Percentiles rank a stretch among this genome's conserved stretches.
Evolutionary conservation across 176 grass and related monocot genomes (phyloP).

Genomic region (Zea luxurians): DNA sequence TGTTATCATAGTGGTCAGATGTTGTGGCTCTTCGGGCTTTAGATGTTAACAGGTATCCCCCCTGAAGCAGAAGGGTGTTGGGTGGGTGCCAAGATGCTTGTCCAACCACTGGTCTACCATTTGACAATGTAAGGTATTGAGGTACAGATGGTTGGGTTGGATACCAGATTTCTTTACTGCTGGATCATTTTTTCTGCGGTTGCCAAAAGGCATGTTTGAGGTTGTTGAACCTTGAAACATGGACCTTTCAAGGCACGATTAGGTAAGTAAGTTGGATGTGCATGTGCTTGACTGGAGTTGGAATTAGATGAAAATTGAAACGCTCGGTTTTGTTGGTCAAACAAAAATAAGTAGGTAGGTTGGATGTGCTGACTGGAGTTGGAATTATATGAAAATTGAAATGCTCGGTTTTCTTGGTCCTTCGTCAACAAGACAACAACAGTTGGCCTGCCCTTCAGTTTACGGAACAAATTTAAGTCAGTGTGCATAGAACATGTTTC

Average conservation of each 20-base stretch:
- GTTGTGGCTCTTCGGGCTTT: slow-evolving; percentile 3
- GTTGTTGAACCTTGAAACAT: neutral
- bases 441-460: neutral
- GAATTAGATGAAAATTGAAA: neutral
- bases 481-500: no score
- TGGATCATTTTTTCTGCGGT: neutral
- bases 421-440: no score
- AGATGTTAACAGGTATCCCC: slow-evolving; percentile 19
- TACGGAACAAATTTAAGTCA: no score
- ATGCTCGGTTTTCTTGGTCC: neutral
- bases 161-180: neutral
- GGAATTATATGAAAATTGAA: neutral
- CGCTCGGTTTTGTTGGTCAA: neutral
- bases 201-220: slow-evolving; percentile 21
- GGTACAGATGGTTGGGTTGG: neutral
- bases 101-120: neutral
- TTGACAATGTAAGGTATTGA: neutral
- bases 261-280: neutral
- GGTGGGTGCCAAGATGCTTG: slow-evolving; percentile 11
- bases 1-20: slow-evolving; percentile 19
- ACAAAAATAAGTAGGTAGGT: neutral
- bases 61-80: slow-evolving; percentile 1
- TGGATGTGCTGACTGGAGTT: neutral
- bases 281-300: neutral
- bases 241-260: neutral